Percentiles rank a stretch among this genome's conserved stretches.
Evolutionary conservation across 106 monocot species (phyloP).

Genomic region (Platanthera guangdongensis): DNA sequence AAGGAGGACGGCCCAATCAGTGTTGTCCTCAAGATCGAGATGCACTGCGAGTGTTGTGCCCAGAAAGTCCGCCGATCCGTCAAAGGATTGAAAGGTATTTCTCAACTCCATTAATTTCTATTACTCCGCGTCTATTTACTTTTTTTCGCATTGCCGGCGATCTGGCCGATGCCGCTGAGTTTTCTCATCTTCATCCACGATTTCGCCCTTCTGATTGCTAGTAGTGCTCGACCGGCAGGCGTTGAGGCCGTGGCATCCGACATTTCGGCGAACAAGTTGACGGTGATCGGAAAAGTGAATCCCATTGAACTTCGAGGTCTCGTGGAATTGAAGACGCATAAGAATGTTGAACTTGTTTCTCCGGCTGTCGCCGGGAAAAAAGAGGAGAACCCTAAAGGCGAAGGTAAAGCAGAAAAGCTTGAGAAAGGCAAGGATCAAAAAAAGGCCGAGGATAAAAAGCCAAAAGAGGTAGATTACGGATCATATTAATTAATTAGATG

Average conservation of each 20-base stretch:
- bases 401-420: slow-evolving; percentile 3
- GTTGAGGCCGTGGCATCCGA: slow-evolving; percentile 47
- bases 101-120: neutral
- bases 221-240: slow-evolving; percentile 16
- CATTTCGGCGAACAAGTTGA: slow-evolving; percentile 31
- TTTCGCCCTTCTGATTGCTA: neutral
- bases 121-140: no score
- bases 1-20: slow-evolving; percentile 1
- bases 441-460: slow-evolving; percentile 34
- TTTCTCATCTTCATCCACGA: neutral
- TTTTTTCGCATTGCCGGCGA: neutral
- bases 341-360: slow-evolving; percentile 70
- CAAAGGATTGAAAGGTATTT: slow-evolving; percentile 22
- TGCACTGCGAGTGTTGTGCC: slow-evolving; percentile 49
- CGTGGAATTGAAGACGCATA: slow-evolving; percentile 50
- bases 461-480: neutral
- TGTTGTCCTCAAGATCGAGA: slow-evolving; percentile 36
- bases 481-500: no score
- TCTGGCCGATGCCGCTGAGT: neutral
- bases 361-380: slow-evolving; percentile 19
- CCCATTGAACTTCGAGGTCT: slow-evolving; percentile 48
- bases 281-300: slow-evolving; percentile 63
- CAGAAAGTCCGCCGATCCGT: slow-evolving; percentile 17
- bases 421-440: neutral
- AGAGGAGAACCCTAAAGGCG: slow-evolving; percentile 9